Evolutionary conservation across 2,329 filamentous ascomycete species (phyloP), one percentile per base, ranked within the genome.

Genomic region (Xylariales sp.): DNA sequence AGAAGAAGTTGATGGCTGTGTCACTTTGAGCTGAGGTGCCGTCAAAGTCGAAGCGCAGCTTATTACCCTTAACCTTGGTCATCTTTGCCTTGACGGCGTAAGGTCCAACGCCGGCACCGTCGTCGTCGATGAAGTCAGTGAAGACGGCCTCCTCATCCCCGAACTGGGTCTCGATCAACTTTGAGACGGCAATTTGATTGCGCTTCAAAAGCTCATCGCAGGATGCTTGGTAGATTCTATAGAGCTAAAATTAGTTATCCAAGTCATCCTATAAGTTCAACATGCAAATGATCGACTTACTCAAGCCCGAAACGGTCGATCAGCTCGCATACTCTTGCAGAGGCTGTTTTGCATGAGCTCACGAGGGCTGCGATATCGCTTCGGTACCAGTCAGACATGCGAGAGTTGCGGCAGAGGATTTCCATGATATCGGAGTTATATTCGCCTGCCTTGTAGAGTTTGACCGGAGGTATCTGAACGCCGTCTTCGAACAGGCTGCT

Each of bases 71-170:
- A 11, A 60, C 53, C 37, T 65, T 71, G 28, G 60, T 58, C 67
- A 71, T 72, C 0, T 62, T 63, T 49, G 69, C 72, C 17, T 60
- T 62, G 6, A 72, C 55, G 1, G 65, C 67, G 51, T 66, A 71
- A 0, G 68, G 68, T 0, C 67, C 65, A 10, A 64, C 44, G 4
- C 61, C 63, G 32, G 67, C 63, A 1, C 66, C 67, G 37, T 72
- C 67, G 40, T 72, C 67, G 46, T 72, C 67, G 32, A 71, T 62
- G 46, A 70, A 72, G 46, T 72, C 69, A 2, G 68, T 70, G 41
- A 72, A 71, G 7, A 54, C 60, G 25, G 58, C 61, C 28, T 55
- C 56, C 29, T 67, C 48, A n/a, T 57, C 54, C 19, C 64, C 60
- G 11, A 73, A 66, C 12, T 70, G 62, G 1, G 58, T 57, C 16